These are phyloP conservation scores for Triticum monococcum DNA, from an alignment of 176 grass and related monocot species.

Conservation along the genomic window DNA sequence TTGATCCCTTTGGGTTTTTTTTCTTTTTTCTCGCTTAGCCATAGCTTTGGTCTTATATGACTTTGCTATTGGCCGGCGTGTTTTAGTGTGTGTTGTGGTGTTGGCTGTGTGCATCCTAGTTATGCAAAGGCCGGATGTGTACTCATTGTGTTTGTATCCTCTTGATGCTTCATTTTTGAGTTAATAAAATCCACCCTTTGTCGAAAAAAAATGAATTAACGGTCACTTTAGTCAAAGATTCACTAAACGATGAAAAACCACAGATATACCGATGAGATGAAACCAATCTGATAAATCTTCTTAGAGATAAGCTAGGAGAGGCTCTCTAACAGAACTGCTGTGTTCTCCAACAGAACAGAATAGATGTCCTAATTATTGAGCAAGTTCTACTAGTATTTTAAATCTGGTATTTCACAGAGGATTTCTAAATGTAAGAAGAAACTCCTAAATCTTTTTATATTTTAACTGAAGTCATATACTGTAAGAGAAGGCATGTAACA, in stretches of 20 bases:
- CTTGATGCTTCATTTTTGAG: too few species aligned
- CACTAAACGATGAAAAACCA: background rate
- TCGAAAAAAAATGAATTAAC: background rate
- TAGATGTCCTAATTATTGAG: background rate
- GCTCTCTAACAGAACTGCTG: background rate
- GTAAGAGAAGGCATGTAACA: background rate
- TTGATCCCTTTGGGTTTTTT: too few species aligned
- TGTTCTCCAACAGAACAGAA: constrained; percentile 5
- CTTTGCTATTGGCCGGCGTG: too few species aligned
- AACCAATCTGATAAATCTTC: background rate
- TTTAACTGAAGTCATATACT: background rate
- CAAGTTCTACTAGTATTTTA: constrained; percentile 1
- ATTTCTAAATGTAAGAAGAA: background rate
- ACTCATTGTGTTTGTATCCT: too few species aligned
- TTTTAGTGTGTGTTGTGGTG: too few species aligned
- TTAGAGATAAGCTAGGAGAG: background rate
- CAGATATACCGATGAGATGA: background rate
- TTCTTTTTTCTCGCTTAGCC: too few species aligned
- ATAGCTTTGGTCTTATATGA: too few species aligned
- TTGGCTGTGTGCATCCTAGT: too few species aligned
- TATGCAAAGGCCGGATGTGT: too few species aligned
- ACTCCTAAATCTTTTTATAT: constrained; percentile 1
- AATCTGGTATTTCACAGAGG: background rate
- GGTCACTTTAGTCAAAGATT: background rate
- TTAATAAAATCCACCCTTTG: too few species aligned